Evolutionary conservation across 495 filamentous ascomycete genomes (phyloP).

Genomic region (Elasticomyces elasticus): DNA sequence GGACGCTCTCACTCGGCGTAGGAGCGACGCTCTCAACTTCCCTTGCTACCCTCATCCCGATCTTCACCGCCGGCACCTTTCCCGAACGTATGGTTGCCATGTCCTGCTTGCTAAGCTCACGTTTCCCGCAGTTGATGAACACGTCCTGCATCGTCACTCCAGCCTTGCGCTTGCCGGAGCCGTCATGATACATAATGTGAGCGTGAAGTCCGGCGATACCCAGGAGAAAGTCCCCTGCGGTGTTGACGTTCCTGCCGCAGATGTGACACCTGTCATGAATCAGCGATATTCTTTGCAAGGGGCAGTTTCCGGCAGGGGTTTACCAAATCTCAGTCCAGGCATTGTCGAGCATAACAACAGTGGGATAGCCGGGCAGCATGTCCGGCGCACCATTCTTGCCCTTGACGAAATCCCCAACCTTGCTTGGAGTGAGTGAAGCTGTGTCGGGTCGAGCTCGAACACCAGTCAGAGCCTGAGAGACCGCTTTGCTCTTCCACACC

Average conservation of each 20-base stretch:
- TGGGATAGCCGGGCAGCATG: background rate
- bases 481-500: background rate
- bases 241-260: background rate
- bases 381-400: background rate
- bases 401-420: background rate
- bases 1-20: background rate
- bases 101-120: background rate
- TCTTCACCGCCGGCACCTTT: background rate
- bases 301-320: background rate
- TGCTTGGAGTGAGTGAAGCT: background rate
- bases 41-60: background rate
- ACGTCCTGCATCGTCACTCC: background rate
- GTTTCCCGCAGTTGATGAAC: background rate
- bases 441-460: background rate
- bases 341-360: background rate
- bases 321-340: background rate
- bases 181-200: background rate
- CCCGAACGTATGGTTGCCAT: background rate
- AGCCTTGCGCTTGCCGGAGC: background rate
- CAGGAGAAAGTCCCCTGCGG: background rate
- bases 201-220: background rate
- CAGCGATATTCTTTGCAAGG: background rate
- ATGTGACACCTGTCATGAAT: background rate
- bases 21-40: background rate
- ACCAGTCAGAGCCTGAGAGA: background rate